phyloP scores from a whole-genome alignment of 148 eudicot genomes.

The Fagopyrum homotropicum region DNA sequence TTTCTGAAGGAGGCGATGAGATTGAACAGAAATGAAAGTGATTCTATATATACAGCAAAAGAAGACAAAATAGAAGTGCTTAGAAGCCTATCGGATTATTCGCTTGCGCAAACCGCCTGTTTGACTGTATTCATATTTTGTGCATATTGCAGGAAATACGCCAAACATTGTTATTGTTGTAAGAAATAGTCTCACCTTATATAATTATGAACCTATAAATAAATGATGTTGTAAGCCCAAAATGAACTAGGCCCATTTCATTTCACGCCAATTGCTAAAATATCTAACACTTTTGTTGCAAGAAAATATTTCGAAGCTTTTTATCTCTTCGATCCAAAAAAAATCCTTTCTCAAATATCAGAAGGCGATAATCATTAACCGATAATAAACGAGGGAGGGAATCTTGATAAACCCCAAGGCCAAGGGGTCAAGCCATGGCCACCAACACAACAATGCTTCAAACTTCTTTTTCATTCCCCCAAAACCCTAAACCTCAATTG shows the following conservation, averaged over 20 bases:
- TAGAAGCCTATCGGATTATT: background rate
- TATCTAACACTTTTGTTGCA: too few relatives aligned
- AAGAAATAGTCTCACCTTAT: too few relatives aligned
- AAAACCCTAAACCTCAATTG: conserved; percentile 9
- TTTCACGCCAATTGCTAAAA: background rate
- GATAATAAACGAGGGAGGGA: background rate
- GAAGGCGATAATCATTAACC: background rate
- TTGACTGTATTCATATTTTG: too few relatives aligned
- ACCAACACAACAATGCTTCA: conserved; percentile 5
- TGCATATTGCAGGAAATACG: too few relatives aligned
- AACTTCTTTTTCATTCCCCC: background rate
- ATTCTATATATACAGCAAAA: background rate
- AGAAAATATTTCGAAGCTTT: too few relatives aligned
- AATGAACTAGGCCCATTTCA: background rate
- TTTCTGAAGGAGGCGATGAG: background rate
- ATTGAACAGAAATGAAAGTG: background rate
- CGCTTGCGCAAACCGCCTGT: background rate
- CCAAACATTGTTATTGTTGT: too few relatives aligned
- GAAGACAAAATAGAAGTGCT: background rate
- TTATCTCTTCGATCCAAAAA: background rate
- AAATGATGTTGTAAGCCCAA: background rate
- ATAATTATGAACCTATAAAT: too few relatives aligned
- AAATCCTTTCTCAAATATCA: background rate
- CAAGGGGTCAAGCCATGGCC: background rate
- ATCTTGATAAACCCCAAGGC: background rate